Base-by-base conservation (phyloP, 495 filamentous ascomycete genomes). In the Cenococcum geophilum region DNA sequence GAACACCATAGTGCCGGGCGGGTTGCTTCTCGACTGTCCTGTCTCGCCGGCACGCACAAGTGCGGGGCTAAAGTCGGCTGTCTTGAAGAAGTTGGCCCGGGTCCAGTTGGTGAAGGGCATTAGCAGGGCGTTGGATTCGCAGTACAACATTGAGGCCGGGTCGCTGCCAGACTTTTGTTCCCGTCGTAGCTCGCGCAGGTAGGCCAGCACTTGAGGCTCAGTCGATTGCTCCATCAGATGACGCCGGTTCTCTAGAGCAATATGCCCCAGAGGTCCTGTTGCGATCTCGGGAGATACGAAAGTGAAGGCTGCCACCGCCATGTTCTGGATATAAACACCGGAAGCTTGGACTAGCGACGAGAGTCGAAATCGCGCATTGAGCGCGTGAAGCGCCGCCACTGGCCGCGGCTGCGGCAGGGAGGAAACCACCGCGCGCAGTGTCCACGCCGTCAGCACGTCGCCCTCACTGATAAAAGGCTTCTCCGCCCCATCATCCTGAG, bases 381-480 rank as follows among this genome's bases (percentile, higher is more conserved):
- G 55, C 35, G 56, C 61, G 49, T 63, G 42, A 16, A 59, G 27
- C 21, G 35, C 34, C 4, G 56, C 48, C 27, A 63, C 34, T 5
- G 57, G 57, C 20, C 61, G 61, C 34, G 61, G 57, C 14, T 54
- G 27, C 1, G 61, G 56, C 47, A 59, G 49, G 8, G 61, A 63
- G 5, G 45, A 45, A 16, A 47, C 61, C 21, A 63, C 61, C 1
- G 37, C 55, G 9, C 70, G 67, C 57, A 73, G 61, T 18, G 65
- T 61, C 75, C 75, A 77, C 0, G 72, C 73, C 0, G 70, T 70
- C 16, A 79, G 49, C 11, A 79, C 69, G 49, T 79, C 76, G 56
- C 72, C 70, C 55, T 78, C 76, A 35, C 71, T 74, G 22, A 79
- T 53, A 58, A 79, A 79, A 60, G 76, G 73, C 60, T 66, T 70